Evolutionary conservation across 805 yeast genomes (phyloP), one percentile per base, ranked within the genome.

Genomic region (Wickerhamia fluorescens): DNA sequence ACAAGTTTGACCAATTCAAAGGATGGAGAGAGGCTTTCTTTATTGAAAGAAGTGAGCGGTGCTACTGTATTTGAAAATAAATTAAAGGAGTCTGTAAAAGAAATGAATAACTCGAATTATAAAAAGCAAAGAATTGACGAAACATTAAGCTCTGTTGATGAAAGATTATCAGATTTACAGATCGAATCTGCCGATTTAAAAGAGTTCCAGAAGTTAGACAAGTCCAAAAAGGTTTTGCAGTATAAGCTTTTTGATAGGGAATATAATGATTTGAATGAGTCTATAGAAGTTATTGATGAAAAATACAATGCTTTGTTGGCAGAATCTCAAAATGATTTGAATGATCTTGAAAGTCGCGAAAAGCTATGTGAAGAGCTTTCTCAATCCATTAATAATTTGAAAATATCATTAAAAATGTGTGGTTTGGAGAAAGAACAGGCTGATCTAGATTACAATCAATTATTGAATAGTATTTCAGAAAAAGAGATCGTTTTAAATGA

Each of bases 31-130:
- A 71, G 96, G 36, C 63, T 89, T 29, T 68, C 72, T 20, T 58
- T 88, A 22, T 60, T 92, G 41, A 87, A 89, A 41, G 95, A 87
- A 46, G 95, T 89, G 19, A 92, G 96, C 17, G 98, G 98, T 12
- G 95, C 97, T 1, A 79, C 77, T 35, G 82, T 88, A 3, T 92
- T 89, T 58, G 97, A 92, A 47, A 61, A 69, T 21, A 83, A 84
- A 51, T 63, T 88, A 31, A 71, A 69, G 34, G 95, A 87, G 33
- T 83, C 95, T 1, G 58, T 68, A 36, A 80, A 78, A 48, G 89
- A 86, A 42, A 84, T 88, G 87, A 61, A 62, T 4, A 76, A 73
- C 35, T 78, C 95, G 0, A 74, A 71, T 37, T 68, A 64, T 36
- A 84, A 84, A 42, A 70, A 78, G 39, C 75, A 68, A 30, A 75